Evolutionary conservation across 2,329 filamentous ascomycete genomes (phyloP), one percentile per base, ranked within the genome.

Genomic region (Diaporthe nobilis): DNA sequence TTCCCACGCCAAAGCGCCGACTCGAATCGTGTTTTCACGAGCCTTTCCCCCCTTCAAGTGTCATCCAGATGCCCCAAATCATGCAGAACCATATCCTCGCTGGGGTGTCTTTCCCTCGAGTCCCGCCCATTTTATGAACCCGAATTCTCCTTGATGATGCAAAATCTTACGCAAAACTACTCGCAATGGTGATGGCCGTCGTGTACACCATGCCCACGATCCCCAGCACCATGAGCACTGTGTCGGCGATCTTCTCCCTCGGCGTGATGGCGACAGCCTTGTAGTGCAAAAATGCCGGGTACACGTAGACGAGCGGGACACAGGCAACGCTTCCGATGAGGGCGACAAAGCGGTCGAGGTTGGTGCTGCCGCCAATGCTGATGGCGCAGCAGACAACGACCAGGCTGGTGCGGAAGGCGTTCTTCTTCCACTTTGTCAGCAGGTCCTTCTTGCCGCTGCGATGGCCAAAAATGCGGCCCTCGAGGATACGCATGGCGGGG

Each of bases 341-440:
- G 0, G 93, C 91, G 17, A 95, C 93, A 78, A 95, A 95, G 77
- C 93, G 92, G 83, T 95, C 93, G 77, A 95, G 85, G 81, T 94
- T 92, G 57, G 88, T 91, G 0, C 93, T 92, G 22, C 93, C 93
- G 1, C 91, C 79, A 17, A 93, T 90, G 22, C 92, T 88, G 58
- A 95, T 86, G 28, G 86, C 85, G 12, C 90, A 91, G 77, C 92
- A 94, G 12, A 92, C 51, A 1, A 88, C 81, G 44, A 93, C 90
- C 31, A 94, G 81, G 0, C 82, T 79, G 0, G 90, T 87, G 31
- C 93, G 87, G 79, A 95, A 90, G 1, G 83, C 88, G 79, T 95
- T 95, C 88, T 95, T 95, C 84, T 92, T 92, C 93, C 93, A 95
- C 82, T 95, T 95, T 77, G 92, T 93, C 51, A 87, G 84, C 47